Percentiles rank a stretch among this genome's conserved stretches.
Evolutionary conservation across 768 basidiomycete genomes (phyloP).

Genomic region (Gloeopeniophorella convolvens): DNA sequence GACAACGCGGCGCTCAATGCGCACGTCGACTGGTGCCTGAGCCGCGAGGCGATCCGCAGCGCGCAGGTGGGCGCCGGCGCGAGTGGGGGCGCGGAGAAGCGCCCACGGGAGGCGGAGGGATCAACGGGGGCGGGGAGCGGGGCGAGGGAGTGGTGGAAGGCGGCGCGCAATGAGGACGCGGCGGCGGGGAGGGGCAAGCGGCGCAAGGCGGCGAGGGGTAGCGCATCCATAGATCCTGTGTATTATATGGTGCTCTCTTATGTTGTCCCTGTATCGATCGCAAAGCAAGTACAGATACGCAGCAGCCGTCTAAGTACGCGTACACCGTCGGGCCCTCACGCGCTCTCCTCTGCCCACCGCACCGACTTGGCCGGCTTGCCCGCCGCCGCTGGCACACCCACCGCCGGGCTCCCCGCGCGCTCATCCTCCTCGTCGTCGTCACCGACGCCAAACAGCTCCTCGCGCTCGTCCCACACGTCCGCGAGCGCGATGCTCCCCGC

Average conservation of each 20-base stretch:
- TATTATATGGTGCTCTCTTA: too few species aligned
- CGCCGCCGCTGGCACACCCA: neutral
- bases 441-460: slow-evolving; percentile 67
- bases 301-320: too few species aligned
- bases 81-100: neutral
- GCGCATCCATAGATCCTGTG: too few species aligned
- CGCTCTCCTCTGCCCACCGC: slow-evolving; percentile 17
- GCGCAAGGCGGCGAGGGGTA: too few species aligned
- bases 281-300: too few species aligned
- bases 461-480: slow-evolving; percentile 73
- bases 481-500: slow-evolving; percentile 29
- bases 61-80: slow-evolving; percentile 40
- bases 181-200: too few species aligned
- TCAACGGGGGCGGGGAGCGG: too few species aligned
- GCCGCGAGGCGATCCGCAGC: slow-evolving; percentile 66
- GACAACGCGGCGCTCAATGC: slow-evolving; percentile 77
- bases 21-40: slow-evolving; percentile 89
- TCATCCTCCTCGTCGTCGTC: slow-evolving; percentile 44
- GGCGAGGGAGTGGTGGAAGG: slow-evolving; percentile 18
- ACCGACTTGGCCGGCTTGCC: slow-evolving; percentile 11
- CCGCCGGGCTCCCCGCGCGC: neutral
- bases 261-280: too few species aligned
- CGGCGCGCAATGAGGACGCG: too few species aligned
- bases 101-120: neutral
- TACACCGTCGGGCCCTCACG: slow-evolving; percentile 1